Conservation (phyloP, 108 stramenopile genomes). For the Fragilaria crotonensis region DNA sequence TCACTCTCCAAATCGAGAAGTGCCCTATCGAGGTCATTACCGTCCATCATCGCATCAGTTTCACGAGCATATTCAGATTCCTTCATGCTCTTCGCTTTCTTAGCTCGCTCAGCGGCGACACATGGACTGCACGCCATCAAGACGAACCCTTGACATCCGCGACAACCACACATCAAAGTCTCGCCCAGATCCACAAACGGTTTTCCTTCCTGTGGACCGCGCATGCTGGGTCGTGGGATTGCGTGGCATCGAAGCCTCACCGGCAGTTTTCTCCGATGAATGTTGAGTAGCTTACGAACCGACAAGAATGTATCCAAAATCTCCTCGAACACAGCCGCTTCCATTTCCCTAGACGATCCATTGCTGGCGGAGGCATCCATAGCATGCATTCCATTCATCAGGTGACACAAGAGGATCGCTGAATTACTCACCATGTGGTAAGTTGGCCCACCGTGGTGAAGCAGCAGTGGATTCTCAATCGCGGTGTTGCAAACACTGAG, state of each 20-base stretch:
- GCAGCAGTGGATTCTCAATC: conserved; percentile 70
- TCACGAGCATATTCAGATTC: conserved; percentile 31
- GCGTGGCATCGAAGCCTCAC: conserved; percentile 76
- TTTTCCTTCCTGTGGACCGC: conserved; percentile 16
- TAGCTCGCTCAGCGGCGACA: conserved; percentile 75
- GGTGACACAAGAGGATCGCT: conserved; percentile 74
- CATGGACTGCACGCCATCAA: conserved; percentile 86
- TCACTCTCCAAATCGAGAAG: conserved; percentile 54
- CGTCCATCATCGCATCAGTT: conserved; percentile 23
- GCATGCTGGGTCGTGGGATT: conserved; percentile 61
- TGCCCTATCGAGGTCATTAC: conserved; percentile 56
- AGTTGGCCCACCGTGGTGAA: conserved; percentile 71
- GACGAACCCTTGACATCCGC: conserved; percentile 86
- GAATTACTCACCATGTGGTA: conserved; percentile 84
- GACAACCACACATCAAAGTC: conserved; percentile 67
- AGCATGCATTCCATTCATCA: conserved; percentile 77
- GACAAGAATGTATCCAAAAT: conserved; percentile 73
- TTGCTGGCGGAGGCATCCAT: conserved; percentile 16
- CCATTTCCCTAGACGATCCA: conserved; percentile 39
- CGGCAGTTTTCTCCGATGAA: conserved; percentile 71
- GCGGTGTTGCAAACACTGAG: conserved; percentile 72
- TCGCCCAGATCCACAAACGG: conserved; percentile 77
- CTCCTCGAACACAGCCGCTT: conserved; percentile 74
- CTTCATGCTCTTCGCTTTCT: conserved; percentile 21
- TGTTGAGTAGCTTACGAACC: conserved; percentile 60